These are phyloP conservation scores for Pseudocercospora fuligena DNA, from an alignment of 2,329 filamentous ascomycete genomes.

Conservation along the genomic window DNA sequence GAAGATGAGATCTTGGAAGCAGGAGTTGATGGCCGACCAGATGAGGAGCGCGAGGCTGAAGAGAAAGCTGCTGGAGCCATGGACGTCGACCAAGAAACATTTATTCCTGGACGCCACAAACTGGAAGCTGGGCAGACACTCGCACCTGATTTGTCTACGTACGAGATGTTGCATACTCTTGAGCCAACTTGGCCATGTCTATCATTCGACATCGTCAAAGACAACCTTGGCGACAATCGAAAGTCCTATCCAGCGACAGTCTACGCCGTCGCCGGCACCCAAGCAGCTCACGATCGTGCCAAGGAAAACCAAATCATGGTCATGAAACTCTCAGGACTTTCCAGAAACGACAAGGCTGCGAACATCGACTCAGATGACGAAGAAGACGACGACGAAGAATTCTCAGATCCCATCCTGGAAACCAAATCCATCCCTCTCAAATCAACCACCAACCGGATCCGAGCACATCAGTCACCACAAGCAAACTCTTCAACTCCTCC, in stretches of 20 bases:
- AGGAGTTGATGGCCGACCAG: constrained; percentile 88
- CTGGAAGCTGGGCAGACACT: constrained; percentile 89
- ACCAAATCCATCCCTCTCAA: constrained; percentile 84
- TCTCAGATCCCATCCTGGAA: constrained; percentile 87
- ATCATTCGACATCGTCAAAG: constrained; percentile 89
- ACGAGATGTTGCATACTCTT: constrained; percentile 95
- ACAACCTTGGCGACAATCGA: constrained; percentile 84
- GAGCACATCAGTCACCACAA: constrained; percentile 78
- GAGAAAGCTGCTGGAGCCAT: constrained; percentile 78
- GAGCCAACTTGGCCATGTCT: constrained; percentile 96
- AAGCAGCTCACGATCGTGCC: constrained; percentile 75
- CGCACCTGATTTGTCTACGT: constrained; percentile 88
- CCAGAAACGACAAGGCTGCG: constrained; percentile 77
- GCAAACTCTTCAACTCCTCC: constrained; percentile 72
- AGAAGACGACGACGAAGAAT: constrained; percentile 73
- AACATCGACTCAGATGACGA: constrained; percentile 72
- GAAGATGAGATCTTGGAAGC: constrained; percentile 90
- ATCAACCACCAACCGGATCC: constrained; percentile 92
- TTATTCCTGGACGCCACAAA: constrained; percentile 93
- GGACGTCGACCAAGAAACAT: constrained; percentile 92
- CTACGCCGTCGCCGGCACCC: constrained; percentile 92
- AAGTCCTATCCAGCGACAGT: constrained; percentile 94
- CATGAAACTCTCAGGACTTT: constrained; percentile 92
- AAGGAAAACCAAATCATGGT: constrained; percentile 94
- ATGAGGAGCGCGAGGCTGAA: constrained; percentile 89